Base-by-base conservation (phyloP, 805 yeast species). In the Candida stauntonica region DNA sequence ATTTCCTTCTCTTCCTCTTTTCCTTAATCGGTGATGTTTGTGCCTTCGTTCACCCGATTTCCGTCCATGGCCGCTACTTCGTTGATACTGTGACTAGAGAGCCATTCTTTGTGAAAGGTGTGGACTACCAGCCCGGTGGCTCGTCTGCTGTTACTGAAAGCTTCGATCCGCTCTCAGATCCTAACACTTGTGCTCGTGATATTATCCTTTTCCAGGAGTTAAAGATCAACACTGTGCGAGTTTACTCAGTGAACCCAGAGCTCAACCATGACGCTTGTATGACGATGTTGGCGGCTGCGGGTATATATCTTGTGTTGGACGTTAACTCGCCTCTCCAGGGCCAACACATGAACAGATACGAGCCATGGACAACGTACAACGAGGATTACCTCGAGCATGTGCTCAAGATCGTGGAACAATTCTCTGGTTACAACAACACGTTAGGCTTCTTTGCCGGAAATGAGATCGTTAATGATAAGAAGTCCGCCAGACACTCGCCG, bases 51-150 rank as follows among this genome's bases (percentile, higher is more conserved):
- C 74, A 81, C 57, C 95, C 96, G 0, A 79, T 91, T 33, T 72
- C 67, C 16, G 69, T 84, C 6, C 64, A 69, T 39, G 93, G 86
- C 2, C 75, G 79, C 21, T 83, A 80, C 51, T 91, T 91, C 53
- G 70, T 79, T 36, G 88, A 89, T 52, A 70, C 87, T 1, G 74
- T 77, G 6, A 85, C 95, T 1, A 68, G 75, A 24, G 79, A 80
- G 44, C 89, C 89, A 7, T 89, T 91, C 55, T 80, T 71, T 51
- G 72, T 89, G 26, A 81, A 76, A 60, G 98, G 98, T 15, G 84
- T 91, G 1, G 98, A 91, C 60, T 89, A 89, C 57, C 97, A 91
- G 55, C 97, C 97, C 0, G 97, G 97, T 8, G 98, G 97, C 0
- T 81, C 95, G 0, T 80, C 95, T 0, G 89, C 80, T 0, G 79